Percentiles rank a stretch among this genome's conserved stretches.
Conservation (phyloP, 495 filamentous ascomycete species). For the Aspergillus hancockii region DNA sequence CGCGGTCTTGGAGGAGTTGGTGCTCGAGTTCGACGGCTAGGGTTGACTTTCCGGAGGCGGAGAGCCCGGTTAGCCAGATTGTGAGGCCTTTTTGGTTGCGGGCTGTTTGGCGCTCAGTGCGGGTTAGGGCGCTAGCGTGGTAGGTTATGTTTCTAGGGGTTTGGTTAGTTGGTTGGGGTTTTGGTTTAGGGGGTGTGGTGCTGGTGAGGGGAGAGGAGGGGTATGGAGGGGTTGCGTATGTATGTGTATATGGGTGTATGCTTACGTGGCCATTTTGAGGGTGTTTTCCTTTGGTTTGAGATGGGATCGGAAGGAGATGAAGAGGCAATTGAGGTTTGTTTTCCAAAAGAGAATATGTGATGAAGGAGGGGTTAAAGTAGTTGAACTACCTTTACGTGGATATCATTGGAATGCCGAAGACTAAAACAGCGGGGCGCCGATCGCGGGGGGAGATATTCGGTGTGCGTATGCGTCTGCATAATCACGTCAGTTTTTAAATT, state of each 20-base stretch:
- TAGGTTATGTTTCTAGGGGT: slow-evolving; percentile 89
- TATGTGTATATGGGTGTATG: too few relatives aligned
- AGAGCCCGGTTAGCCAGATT: slow-evolving; percentile 96
- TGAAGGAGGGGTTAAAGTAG: slow-evolving; percentile 1
- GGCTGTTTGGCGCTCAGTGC: slow-evolving; percentile 74
- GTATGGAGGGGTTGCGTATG: slow-evolving; percentile 3
- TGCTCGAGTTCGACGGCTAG: slow-evolving; percentile 95
- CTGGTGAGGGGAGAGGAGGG: not conserved
- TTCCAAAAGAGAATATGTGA: slow-evolving; percentile 7
- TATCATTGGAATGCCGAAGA: slow-evolving; percentile 4
- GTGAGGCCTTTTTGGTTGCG: slow-evolving; percentile 89
- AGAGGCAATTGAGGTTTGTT: not conserved
- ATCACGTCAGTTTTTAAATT: slow-evolving; percentile 1
- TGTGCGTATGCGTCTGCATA: not conserved
- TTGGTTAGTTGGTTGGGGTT: not conserved
- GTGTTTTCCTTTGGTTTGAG: not conserved
- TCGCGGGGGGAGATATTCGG: slow-evolving; percentile 15
- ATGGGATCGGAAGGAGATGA: not conserved
- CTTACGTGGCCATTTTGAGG: slow-evolving; percentile 49
- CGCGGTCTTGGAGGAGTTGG: slow-evolving; percentile 75
- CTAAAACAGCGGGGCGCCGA: slow-evolving; percentile 18
- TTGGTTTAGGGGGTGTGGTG: slow-evolving; percentile 8
- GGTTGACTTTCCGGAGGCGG: slow-evolving; percentile 93
- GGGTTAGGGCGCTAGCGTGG: slow-evolving; percentile 87
- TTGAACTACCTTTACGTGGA: not conserved